A percentile compares a stretch with the other conserved stretches of the same genome.
Evolutionary conservation across 2,329 filamentous ascomycete genomes (phyloP).

Genomic region (Rhynchosporium agropyri): DNA sequence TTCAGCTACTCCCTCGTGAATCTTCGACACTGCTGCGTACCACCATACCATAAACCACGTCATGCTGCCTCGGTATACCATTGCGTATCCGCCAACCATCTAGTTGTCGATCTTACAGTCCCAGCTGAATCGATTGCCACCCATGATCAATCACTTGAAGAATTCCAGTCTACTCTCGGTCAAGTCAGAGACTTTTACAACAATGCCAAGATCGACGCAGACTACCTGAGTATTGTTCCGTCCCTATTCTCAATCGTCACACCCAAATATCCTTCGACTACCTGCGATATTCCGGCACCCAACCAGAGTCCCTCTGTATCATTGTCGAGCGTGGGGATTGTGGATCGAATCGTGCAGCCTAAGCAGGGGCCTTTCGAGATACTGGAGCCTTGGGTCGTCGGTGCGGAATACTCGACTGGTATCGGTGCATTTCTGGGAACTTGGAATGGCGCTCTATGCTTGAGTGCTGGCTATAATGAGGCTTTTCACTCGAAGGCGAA

Average conservation of each 20-base stretch:
- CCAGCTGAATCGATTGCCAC: not conserved
- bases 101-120: constrained; percentile 17
- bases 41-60: constrained; percentile 4
- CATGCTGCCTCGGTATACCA: constrained; percentile 22
- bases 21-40: constrained; percentile 15
- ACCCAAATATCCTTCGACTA: not conserved
- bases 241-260: constrained; percentile 10
- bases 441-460: constrained; percentile 16
- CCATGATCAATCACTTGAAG: not conserved
- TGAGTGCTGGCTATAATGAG: constrained; percentile 21
- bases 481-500: constrained; percentile 17
- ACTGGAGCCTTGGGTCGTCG: constrained; percentile 18
- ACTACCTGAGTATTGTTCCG: constrained; percentile 18
- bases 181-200: constrained; percentile 11
- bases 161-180: constrained; percentile 6
- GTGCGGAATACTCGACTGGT: constrained; percentile 19
- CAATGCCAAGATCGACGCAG: constrained; percentile 3
- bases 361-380: constrained; percentile 8
- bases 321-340: constrained; percentile 19
- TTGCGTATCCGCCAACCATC: constrained; percentile 8
- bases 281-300: not conserved
- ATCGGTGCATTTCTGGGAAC: constrained; percentile 17
- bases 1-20: constrained; percentile 21
- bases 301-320: constrained; percentile 14
- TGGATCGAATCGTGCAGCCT: constrained; percentile 17